These are phyloP conservation scores for Trichosporon sp. DNA, from an alignment of 1,284 basidiomycete genomes.

Conservation along the genomic window DNA sequence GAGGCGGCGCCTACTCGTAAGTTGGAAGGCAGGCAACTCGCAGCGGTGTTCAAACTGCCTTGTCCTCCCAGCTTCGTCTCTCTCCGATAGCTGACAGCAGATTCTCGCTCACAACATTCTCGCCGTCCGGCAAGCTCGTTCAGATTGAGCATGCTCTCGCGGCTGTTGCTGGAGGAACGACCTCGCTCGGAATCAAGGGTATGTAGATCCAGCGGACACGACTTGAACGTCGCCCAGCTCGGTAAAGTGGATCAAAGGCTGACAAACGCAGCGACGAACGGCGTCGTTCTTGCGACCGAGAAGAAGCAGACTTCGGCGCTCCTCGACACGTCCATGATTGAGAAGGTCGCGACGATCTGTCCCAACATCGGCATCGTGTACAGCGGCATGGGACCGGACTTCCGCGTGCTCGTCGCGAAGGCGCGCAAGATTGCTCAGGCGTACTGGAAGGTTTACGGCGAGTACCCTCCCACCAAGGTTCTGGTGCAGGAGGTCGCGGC, in stretches of 20 bases:
- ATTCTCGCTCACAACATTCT: slow-evolving; percentile 98
- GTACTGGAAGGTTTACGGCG: slow-evolving; percentile 99
- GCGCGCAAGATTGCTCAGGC: slow-evolving; percentile 97
- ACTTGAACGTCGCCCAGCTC: neutral
- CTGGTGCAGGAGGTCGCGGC: slow-evolving; percentile 96
- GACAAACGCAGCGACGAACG: slow-evolving; percentile 74
- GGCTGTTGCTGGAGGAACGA: slow-evolving; percentile 93
- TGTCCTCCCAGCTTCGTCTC: neutral
- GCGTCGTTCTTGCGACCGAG: slow-evolving; percentile 98
- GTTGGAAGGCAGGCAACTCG: slow-evolving; percentile 14
- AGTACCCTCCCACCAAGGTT: slow-evolving; percentile 96
- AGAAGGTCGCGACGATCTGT: slow-evolving; percentile 93
- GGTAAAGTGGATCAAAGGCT: neutral
- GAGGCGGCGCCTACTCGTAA: slow-evolving; percentile 51
- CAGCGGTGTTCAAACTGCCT: too few species aligned
- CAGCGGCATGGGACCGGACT: slow-evolving; percentile 99
- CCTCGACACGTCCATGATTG: slow-evolving; percentile 94
- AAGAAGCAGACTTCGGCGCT: slow-evolving; percentile 97
- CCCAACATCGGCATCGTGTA: slow-evolving; percentile 99
- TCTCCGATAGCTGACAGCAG: slow-evolving; percentile 52
- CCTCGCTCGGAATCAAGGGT: slow-evolving; percentile 98
- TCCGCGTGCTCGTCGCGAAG: slow-evolving; percentile 84
- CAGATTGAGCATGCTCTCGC: slow-evolving; percentile 99
- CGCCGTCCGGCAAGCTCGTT: slow-evolving; percentile 94
- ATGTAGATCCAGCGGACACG: slow-evolving; percentile 14